Evolutionary conservation across 2,329 filamentous ascomycete species (phyloP), one percentile per base, ranked within the genome.

Genomic region (Neopestalotiopsis sp.): DNA sequence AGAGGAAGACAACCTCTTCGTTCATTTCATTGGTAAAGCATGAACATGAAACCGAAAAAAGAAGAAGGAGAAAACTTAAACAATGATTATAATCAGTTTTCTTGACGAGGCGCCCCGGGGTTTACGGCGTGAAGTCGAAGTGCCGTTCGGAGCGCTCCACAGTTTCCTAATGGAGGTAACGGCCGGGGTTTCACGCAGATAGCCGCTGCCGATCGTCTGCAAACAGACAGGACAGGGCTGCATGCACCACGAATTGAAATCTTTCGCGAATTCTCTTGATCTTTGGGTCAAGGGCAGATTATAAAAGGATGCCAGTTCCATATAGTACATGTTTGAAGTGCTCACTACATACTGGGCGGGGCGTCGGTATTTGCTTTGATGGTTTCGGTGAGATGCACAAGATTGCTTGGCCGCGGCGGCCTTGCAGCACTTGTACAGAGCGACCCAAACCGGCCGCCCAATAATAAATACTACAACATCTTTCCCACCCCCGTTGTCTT

Each of bases 141-240:
- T 40, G 62, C 38, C 62, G 62, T 20, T 65, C 60, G 62, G 40
- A 28, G 57, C 62, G n/a, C 20, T 65, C 38, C 30, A 30, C 57
- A 30, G 13, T 30, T 30, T 34, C 57, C 24, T 28, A 30, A 34
- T 34, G 24, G 57, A 4, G 38, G 28, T 5, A 9, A 12, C 14
- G 32, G n/a, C 45, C 34, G 63, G 63, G 42, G 42, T 66, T 57
- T 66, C 14, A 28, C 24, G 63, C 42, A 49, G 32, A 40, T 30
- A 66, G 63, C 63, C 63, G 63, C 28, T 40, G 63, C 63, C 63
- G 63, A 66, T 57, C 63, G 20, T n/a, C 42, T 66, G 63, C 32
- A 34, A 24, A n/a, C 14, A 34, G 7, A n/a, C 14, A 34, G 7
- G 32, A 32, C n/a, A 38, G 30, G 32, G 59, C 59, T 40, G 32